A percentile compares a stretch with the other conserved stretches of the same genome.
Conservation (phyloP, 257 asterid genomes). For the Solanum medicagineum region DNA sequence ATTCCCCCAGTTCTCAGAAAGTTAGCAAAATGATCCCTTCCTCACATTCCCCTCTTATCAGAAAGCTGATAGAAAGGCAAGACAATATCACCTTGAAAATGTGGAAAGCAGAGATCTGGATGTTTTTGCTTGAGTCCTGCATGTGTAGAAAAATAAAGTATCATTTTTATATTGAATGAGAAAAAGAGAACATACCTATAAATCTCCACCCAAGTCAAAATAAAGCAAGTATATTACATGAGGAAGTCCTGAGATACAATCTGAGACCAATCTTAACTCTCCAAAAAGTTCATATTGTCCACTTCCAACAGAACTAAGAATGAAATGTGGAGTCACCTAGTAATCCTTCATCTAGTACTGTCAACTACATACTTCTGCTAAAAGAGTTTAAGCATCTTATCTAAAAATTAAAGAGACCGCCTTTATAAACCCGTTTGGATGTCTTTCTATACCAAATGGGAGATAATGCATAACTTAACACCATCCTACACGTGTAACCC, state of each 20-base stretch:
- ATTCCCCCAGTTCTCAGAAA: background rate
- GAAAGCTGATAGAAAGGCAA: background rate
- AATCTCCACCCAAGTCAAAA: background rate
- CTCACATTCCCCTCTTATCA: background rate
- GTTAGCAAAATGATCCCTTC: background rate
- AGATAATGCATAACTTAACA: background rate
- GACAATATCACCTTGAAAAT: slow-evolving; percentile 71
- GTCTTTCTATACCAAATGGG: background rate
- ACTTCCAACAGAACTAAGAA: background rate
- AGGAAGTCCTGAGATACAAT: background rate
- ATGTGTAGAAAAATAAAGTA: slow-evolving; percentile 5
- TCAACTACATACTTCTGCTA: background rate
- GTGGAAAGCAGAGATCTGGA: slow-evolving; percentile 90
- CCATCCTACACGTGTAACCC: background rate
- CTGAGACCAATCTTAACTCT: background rate
- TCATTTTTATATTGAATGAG: background rate
- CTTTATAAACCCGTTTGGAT: background rate
- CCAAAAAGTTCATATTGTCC: background rate
- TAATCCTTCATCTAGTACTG: background rate
- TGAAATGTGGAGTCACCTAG: background rate
- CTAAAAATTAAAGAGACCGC: background rate
- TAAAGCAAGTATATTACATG: background rate
- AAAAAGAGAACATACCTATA: background rate
- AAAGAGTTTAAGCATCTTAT: background rate
- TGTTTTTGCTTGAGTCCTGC: slow-evolving; percentile 96